Conservation (phyloP, 2,329 filamentous ascomycete genomes). For the Apiospora arundinis region DNA sequence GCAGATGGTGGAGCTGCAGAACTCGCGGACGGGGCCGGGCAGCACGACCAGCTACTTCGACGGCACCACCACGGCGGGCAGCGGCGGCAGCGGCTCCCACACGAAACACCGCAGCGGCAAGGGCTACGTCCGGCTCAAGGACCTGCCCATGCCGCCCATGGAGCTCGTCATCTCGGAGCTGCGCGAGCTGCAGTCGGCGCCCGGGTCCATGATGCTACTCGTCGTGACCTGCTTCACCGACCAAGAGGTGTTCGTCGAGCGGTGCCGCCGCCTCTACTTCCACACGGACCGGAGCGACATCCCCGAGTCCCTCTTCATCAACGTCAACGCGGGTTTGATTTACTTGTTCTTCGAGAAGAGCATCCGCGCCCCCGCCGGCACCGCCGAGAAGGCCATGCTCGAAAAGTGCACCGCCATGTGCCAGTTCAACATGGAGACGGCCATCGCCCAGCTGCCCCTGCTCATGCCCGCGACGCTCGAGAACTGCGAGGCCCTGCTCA, state of each 20-base stretch:
- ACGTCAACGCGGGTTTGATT: slow-evolving; percentile 39
- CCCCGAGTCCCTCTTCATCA: slow-evolving; percentile 53
- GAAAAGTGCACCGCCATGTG: slow-evolving; percentile 37
- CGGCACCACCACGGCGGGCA: slow-evolving; percentile 23
- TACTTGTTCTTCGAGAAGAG: slow-evolving; percentile 42
- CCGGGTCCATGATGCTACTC: slow-evolving; percentile 54
- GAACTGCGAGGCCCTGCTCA: slow-evolving; percentile 55
- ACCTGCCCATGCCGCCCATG: slow-evolving; percentile 62
- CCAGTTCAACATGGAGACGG: slow-evolving; percentile 40
- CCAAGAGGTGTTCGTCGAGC: slow-evolving; percentile 55
- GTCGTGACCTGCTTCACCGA: slow-evolving; percentile 57
- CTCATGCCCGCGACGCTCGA: slow-evolving; percentile 54
- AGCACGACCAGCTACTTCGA: slow-evolving; percentile 44
- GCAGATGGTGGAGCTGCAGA: slow-evolving; percentile 59
- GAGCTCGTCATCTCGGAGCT: slow-evolving; percentile 55
- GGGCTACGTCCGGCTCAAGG: slow-evolving; percentile 55
- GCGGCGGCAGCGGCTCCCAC: slow-evolving; percentile 23
- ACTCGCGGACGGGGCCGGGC: slow-evolving; percentile 33
- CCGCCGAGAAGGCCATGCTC: slow-evolving; percentile 35
- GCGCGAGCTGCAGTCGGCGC: slow-evolving; percentile 55
- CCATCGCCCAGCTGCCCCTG: slow-evolving; percentile 47
- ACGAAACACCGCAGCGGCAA: slow-evolving; percentile 47
- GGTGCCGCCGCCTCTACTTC: slow-evolving; percentile 58
- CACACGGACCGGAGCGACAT: slow-evolving; percentile 54
- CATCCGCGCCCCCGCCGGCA: slow-evolving; percentile 30